Base-by-base conservation (phyloP, 768 basidiomycete species). In the Lactarius hatsudake region DNA sequence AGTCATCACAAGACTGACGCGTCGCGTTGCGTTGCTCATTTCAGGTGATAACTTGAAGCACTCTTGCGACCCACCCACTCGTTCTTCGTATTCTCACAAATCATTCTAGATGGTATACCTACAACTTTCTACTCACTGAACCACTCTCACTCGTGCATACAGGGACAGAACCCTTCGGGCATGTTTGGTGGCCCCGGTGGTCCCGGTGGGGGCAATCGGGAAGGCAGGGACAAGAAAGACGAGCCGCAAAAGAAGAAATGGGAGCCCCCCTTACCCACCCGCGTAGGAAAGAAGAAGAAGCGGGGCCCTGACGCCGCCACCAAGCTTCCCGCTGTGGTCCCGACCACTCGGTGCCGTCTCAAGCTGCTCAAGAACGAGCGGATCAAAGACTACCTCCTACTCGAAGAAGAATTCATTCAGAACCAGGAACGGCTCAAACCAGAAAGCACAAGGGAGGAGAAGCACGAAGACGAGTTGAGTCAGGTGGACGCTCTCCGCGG, bases 211-310 rank as follows among this genome's bases (percentile, higher is more conserved):
- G 69, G 66, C 56, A 69, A 71, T 43, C 64, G 68, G 62, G 71
- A 70, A 20, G 68, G 71, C 57, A 72, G 79, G 76, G 73, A 75
- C 77, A 71, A 75, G 66, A 77, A 83, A 61, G 84, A 79, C 73
- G 86, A 88, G 79, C 73, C 77, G 15, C 81, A 84, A 75, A 86
- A 88, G 79, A 97, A 98, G 87, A 96, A 96, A 81, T 98, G 96
- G 95, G 96, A 98, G 77, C 95, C 96, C 9, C 96, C 96, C 73
- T 86, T 97, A 66, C 96, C 96, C 17, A 97, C 96, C 56, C 91
- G 94, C 67, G 93, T 98, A 42, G 96, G 96, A 58, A 97, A 96
- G 86, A 96, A 94, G 86, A 98, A 95, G 82, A 87, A 82, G 67
- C 86, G 89, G 67, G 96, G 96, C n/a, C 96, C 96, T 6, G 88